These are phyloP conservation scores for Arthrobotrys sphaeroides DNA, from an alignment of 2,329 filamentous ascomycete species.

Conservation along the genomic window DNA sequence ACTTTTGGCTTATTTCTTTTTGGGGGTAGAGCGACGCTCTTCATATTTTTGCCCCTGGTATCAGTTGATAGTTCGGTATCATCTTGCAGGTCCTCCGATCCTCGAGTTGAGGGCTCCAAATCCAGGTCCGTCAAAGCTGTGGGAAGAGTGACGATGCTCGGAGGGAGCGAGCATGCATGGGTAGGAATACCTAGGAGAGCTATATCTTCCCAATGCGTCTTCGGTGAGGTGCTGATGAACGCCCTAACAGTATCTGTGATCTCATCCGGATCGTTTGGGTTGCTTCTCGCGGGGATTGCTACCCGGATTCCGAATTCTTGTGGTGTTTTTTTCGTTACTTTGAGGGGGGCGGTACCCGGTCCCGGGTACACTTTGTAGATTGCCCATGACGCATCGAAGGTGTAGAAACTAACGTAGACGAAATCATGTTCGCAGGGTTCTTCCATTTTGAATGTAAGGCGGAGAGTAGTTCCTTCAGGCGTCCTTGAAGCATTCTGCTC, in stretches of 20 bases:
- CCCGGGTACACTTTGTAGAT: not conserved
- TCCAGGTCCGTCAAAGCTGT: not conserved
- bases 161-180: not conserved
- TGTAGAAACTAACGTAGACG: conserved; percentile 6
- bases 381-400: conserved; percentile 7
- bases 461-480: not conserved
- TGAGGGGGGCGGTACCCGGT: not conserved
- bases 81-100: no score
- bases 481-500: not conserved
- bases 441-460: not conserved
- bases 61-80: no score
- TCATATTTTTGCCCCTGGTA: no score
- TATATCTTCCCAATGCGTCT: conserved; percentile 11
- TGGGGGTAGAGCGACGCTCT: no score
- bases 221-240: not conserved
- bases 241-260: conserved; percentile 1
- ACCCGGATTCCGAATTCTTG: not conserved
- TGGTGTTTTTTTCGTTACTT: not conserved
- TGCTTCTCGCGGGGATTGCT: not conserved
- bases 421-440: not conserved
- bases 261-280: not conserved
- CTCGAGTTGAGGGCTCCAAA: not conserved
- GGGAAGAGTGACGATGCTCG: not conserved
- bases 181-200: not conserved
- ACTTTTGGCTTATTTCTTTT: not conserved